Conservation (phyloP, 345 rosid species). For the Bruguiera parviflora region DNA sequence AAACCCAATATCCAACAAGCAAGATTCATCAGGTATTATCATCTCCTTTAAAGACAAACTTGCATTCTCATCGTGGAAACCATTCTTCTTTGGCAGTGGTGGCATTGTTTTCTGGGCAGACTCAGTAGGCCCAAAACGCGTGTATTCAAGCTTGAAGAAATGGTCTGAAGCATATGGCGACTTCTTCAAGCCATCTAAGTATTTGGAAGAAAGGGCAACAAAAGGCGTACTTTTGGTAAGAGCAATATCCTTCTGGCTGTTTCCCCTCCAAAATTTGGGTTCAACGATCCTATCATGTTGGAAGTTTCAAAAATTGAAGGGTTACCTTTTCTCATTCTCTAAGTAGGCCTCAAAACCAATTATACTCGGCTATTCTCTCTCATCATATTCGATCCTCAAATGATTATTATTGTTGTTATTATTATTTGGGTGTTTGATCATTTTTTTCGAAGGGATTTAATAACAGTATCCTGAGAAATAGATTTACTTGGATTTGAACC, state of each 20-base stretch:
- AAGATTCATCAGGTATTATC: too few relatives aligned
- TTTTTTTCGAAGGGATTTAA: background rate
- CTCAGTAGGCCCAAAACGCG: constrained; percentile 53
- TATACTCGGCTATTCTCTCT: too few relatives aligned
- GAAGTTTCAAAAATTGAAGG: too few relatives aligned
- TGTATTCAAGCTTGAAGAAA: constrained; percentile 60
- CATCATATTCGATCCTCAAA: too few relatives aligned
- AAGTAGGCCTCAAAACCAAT: too few relatives aligned
- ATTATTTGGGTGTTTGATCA: background rate
- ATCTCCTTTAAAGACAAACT: too few relatives aligned
- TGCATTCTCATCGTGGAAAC: too few relatives aligned
- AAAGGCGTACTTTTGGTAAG: constrained; percentile 74
- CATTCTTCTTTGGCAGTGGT: constrained; percentile 50
- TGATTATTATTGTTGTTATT: too few relatives aligned
- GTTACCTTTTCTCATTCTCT: too few relatives aligned
- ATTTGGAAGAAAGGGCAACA: constrained; percentile 79
- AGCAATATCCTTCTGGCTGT: background rate
- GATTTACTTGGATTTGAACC: too few relatives aligned
- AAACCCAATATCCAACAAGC: too few relatives aligned
- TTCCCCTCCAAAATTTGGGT: background rate
- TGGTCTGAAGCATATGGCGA: constrained; percentile 66
- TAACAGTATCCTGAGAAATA: background rate
- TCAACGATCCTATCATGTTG: background rate
- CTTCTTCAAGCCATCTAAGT: constrained; percentile 73
- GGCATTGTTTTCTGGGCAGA: constrained; percentile 96